Evolutionary conservation across 345 rosid genomes (phyloP).

Genomic region (Brassica napus): Da-Ae NC_063451.1:4116501-4117000

Average conservation of each 20-base stretch:
- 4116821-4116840: neutral
- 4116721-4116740: neutral
- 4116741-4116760: neutral
- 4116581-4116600: neutral
- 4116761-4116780: neutral
- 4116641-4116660: no score
- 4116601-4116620: neutral
- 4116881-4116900: neutral
- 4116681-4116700: no score
- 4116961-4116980: constrained; percentile 69
- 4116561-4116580: neutral
- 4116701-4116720: no score
- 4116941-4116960: constrained; percentile 40
- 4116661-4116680: no score
- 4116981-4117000: constrained; percentile 67
- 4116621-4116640: neutral
- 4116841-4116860: neutral
- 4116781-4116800: neutral
- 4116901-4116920: neutral
- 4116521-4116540: neutral
- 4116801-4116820: neutral
- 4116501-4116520: neutral
- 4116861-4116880: neutral
- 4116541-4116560: neutral
- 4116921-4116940: neutral